phyloP scores from a whole-genome alignment of 1,284 basidiomycete species.

The Sparassis latifolia region DNA sequence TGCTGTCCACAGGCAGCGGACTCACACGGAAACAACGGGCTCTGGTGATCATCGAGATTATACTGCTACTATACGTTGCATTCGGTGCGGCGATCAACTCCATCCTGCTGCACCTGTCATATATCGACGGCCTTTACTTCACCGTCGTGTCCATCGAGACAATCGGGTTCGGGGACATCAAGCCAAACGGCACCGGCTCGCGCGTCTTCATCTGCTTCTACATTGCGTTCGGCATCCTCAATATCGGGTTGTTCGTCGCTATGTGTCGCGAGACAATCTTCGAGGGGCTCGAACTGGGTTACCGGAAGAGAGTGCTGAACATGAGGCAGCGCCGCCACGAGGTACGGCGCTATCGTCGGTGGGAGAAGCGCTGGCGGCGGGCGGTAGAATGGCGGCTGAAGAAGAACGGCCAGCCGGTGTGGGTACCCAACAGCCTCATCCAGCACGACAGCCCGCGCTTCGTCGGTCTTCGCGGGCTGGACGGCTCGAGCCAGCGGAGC shows the following conservation, averaged over 20 bases:
- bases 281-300: constrained; percentile 58
- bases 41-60: constrained; percentile 72
- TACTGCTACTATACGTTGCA: constrained; percentile 68
- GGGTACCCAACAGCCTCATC: constrained; percentile 35
- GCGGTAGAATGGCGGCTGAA: constrained; percentile 54
- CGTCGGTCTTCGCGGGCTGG: constrained; percentile 13
- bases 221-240: constrained; percentile 53
- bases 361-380: constrained; percentile 46
- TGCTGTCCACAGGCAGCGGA: constrained; percentile 51
- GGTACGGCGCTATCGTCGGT: constrained; percentile 29
- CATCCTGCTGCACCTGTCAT: constrained; percentile 51
- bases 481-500: constrained; percentile 5
- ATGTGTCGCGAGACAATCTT: constrained; percentile 67
- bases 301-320: constrained; percentile 43
- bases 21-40: constrained; percentile 76
- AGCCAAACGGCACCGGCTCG: constrained; percentile 40
- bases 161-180: constrained; percentile 78
- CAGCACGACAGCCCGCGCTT: constrained; percentile 15
- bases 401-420: constrained; percentile 39
- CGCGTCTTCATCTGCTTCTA: constrained; percentile 57
- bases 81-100: constrained; percentile 58
- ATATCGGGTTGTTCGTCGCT: constrained; percentile 58
- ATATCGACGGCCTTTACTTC: constrained; percentile 68
- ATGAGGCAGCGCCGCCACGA: constrained; percentile 35
- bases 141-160: constrained; percentile 67